These are phyloP conservation scores for Gentiana macrophylla DNA, from an alignment of 257 asterid genomes.

Conservation along the genomic window DNA sequence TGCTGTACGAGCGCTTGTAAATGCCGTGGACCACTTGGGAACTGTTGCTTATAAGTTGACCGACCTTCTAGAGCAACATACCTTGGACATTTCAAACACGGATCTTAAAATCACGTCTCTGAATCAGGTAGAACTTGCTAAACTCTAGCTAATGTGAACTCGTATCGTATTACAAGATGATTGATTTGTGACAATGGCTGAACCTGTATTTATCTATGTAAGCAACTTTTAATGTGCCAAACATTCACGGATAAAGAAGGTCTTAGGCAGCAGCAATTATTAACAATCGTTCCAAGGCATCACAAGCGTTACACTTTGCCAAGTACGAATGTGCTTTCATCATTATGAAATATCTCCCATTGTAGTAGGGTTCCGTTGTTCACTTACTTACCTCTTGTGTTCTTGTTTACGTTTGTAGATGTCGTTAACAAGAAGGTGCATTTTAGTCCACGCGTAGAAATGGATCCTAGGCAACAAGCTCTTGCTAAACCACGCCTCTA, in stretches of 20 bases:
- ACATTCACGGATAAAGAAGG: constrained; percentile 73
- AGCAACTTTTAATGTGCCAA: constrained; percentile 84
- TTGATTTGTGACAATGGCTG: constrained; percentile 14
- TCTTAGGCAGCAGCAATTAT: constrained; percentile 77
- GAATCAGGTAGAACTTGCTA: constrained; percentile 46
- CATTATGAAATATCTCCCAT: not conserved
- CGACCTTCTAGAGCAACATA: constrained; percentile 69
- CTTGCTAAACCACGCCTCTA: constrained; percentile 45
- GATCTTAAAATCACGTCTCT: constrained; percentile 52
- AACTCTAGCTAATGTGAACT: constrained; percentile 5
- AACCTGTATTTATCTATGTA: constrained; percentile 6
- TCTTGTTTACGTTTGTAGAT: constrained; percentile 32
- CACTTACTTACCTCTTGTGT: constrained; percentile 4
- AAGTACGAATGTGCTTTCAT: constrained; percentile 31
- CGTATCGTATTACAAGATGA: not conserved
- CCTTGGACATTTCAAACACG: constrained; percentile 51
- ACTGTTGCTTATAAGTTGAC: constrained; percentile 83
- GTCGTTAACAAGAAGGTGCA: constrained; percentile 76
- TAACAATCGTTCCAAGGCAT: constrained; percentile 82
- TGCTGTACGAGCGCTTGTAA: constrained; percentile 80
- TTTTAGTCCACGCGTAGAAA: constrained; percentile 51
- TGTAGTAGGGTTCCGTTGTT: constrained; percentile 8
- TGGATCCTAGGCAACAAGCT: constrained; percentile 47
- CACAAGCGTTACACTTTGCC: constrained; percentile 90
- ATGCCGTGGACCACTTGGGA: constrained; percentile 90